Evolutionary conservation across 305 asterid species (phyloP).

Genomic region (Fraxinus sp.): DNA sequence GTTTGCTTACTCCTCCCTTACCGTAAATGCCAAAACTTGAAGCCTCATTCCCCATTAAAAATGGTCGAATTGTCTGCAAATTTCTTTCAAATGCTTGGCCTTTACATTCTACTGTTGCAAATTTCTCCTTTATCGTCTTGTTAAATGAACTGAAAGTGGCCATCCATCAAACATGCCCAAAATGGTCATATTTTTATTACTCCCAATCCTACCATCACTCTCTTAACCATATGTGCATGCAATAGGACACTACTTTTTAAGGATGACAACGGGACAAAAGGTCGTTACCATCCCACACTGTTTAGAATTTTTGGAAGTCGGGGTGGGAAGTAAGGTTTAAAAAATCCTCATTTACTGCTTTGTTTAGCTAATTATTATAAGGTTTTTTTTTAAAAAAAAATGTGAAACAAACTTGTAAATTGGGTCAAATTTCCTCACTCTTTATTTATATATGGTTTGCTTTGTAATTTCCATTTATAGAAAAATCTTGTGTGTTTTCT

Average conservation of each 20-base stretch:
- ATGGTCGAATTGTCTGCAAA: not conserved
- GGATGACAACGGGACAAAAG: not conserved
- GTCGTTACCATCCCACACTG: not conserved
- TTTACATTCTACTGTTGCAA: not conserved
- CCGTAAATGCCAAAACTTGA: conserved; percentile 7
- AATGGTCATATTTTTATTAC: not conserved
- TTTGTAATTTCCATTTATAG: not conserved
- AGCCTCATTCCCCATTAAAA: not conserved
- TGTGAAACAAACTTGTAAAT: not conserved
- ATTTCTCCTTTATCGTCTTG: not conserved
- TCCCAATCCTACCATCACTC: not conserved
- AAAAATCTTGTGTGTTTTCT: not conserved
- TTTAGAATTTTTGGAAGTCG: too few relatives aligned
- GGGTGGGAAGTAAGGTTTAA: not conserved
- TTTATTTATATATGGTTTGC: not conserved
- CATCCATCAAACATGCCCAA: too few relatives aligned
- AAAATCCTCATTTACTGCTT: not conserved
- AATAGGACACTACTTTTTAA: too few relatives aligned
- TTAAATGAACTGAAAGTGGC: too few relatives aligned
- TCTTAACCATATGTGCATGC: too few relatives aligned
- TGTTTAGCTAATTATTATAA: too few relatives aligned
- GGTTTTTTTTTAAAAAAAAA: too few relatives aligned
- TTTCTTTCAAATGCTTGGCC: not conserved
- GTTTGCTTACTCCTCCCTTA: conserved; percentile 20
- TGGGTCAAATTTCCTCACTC: not conserved